A percentile compares a stretch with the other conserved stretches of the same genome.
Conservation (phyloP, 2,329 filamentous ascomycete species). For the Verticillium nonalfalfae region DNA sequence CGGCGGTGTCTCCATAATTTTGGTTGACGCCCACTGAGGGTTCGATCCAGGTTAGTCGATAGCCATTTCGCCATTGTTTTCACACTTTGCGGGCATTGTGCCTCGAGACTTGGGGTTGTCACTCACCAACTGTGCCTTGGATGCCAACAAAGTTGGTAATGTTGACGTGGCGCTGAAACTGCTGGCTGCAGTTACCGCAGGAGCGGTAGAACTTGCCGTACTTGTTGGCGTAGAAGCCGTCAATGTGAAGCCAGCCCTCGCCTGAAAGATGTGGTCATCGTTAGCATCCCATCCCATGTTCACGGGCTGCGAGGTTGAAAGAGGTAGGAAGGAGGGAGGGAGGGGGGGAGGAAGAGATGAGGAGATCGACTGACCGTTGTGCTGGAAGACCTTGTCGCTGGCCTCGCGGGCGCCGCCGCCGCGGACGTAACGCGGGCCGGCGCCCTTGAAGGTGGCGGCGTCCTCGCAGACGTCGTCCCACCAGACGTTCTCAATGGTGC, state of each 20-base stretch:
- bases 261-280: conserved; percentile 13
- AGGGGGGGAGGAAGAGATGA: no score
- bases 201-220: conserved; percentile 36
- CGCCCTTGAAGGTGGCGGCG: conserved; percentile 3
- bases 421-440: conserved; percentile 26
- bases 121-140: conserved; percentile 4
- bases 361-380: conserved; percentile 20
- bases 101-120: no score
- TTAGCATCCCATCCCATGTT: no score
- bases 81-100: not conserved
- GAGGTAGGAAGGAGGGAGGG: no score
- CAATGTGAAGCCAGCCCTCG: conserved; percentile 30
- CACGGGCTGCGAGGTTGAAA: no score
- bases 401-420: conserved; percentile 36
- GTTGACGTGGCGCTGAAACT: conserved; percentile 4
- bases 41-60: not conserved
- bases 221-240: conserved; percentile 35
- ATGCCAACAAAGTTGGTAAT: conserved; percentile 6
- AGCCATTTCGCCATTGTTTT: not conserved
- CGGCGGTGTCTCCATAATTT: conserved; percentile 27
- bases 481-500: conserved; percentile 34
- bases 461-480: conserved; percentile 41
- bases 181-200: conserved; percentile 33
- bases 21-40: conserved; percentile 27
- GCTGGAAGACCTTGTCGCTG: conserved; percentile 37